These are phyloP conservation scores for Citropsis articulata DNA, from an alignment of 345 rosid species.

Conservation along the genomic window DNA sequence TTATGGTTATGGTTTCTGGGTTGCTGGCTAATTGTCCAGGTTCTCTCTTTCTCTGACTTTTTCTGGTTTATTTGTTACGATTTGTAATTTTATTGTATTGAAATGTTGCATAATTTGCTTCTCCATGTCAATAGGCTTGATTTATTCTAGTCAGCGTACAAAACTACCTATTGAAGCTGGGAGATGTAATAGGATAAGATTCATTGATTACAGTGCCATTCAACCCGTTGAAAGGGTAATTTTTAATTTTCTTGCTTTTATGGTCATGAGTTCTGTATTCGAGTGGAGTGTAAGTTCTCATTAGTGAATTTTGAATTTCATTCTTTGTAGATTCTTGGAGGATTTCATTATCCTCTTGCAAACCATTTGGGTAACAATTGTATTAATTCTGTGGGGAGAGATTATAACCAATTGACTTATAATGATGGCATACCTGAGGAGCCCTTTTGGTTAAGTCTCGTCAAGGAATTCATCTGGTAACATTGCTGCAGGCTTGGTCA, in stretches of 20 bases:
- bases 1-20: slow-evolving; percentile 16
- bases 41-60: slow-evolving; percentile 4
- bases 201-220: not conserved
- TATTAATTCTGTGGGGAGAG: slow-evolving; percentile 21
- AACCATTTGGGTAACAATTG: not conserved
- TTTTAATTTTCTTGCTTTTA: not conserved
- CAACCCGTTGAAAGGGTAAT: slow-evolving; percentile 14
- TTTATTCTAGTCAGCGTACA: slow-evolving; percentile 9
- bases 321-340: slow-evolving; percentile 16
- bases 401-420: slow-evolving; percentile 25
- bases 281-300: not conserved
- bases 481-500: not conserved
- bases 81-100: not conserved
- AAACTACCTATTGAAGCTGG: slow-evolving; percentile 11
- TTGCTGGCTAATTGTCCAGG: slow-evolving; percentile 29
- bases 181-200: slow-evolving; percentile 16
- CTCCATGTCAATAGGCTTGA: slow-evolving; percentile 21
- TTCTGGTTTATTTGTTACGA: not conserved
- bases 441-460: slow-evolving; percentile 44
- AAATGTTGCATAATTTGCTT: not conserved
- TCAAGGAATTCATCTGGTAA: slow-evolving; percentile 53
- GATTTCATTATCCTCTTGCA: slow-evolving; percentile 2
- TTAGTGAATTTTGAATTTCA: slow-evolving; percentile 8
- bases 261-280: not conserved
- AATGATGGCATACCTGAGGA: slow-evolving; percentile 30